Percentiles rank a stretch among this genome's conserved stretches.
Evolutionary conservation across 345 rosid genomes (phyloP).

Genomic region (Euphorbia lathyris): DNA sequence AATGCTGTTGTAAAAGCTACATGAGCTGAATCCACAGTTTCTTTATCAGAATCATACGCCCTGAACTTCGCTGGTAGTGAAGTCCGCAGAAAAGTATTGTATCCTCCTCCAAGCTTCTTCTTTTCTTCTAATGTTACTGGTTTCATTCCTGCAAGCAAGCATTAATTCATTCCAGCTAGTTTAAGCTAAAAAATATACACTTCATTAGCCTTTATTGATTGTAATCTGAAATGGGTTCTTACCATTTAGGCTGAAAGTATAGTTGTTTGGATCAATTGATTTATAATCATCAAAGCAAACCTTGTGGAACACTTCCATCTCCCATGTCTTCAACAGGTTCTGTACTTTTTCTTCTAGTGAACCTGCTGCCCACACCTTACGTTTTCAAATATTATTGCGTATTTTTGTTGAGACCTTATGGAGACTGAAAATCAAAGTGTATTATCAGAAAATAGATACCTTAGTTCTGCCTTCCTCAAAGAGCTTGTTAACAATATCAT

Average conservation of each 20-base stretch:
- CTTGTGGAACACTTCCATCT: conserved; percentile 62
- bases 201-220: neutral
- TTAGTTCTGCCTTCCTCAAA: conserved; percentile 60
- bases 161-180: neutral
- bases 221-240: conserved; percentile 1
- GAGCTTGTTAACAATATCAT: conserved; percentile 51
- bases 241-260: conserved; percentile 51
- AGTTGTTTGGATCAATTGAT: conserved; percentile 32
- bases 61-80: conserved; percentile 43
- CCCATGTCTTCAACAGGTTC: conserved; percentile 66
- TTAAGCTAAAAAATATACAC: too few species aligned
- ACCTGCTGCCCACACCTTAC: conserved; percentile 55
- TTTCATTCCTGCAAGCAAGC: conserved; percentile 51
- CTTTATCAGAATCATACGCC: conserved; percentile 30
- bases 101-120: conserved; percentile 52
- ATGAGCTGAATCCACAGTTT: conserved; percentile 31
- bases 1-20: conserved; percentile 49
- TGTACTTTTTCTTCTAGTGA: conserved; percentile 63
- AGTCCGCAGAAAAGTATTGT: conserved; percentile 52
- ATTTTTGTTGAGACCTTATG: too few species aligned
- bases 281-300: conserved; percentile 34
- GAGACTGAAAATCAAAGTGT: too few species aligned
- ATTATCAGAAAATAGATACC: conserved; percentile 24
- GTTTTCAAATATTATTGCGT: too few species aligned
- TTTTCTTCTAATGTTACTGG: conserved; percentile 38